A percentile compares a stretch with the other conserved stretches of the same genome.
Conservation (phyloP, 805 yeast genomes). For the Blastobotrys parvus region DNA sequence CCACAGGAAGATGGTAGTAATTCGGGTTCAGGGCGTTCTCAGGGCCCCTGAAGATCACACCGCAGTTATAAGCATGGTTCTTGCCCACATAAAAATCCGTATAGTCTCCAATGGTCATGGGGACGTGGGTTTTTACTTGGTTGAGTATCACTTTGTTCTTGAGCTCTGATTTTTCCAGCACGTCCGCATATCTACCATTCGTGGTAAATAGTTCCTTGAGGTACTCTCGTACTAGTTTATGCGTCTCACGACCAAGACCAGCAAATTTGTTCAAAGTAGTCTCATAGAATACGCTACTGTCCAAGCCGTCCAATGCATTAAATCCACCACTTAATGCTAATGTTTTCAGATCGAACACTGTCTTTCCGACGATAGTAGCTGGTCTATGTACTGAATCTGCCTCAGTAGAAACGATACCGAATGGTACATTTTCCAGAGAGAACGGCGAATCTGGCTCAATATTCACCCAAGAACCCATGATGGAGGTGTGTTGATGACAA, state of each 20-base stretch:
- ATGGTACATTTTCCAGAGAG: constrained; percentile 20
- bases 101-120: constrained; percentile 20
- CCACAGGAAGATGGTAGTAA: constrained; percentile 21
- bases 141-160: constrained; percentile 6
- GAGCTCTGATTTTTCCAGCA: constrained; percentile 13
- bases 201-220: constrained; percentile 12
- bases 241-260: constrained; percentile 12
- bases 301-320: neutral
- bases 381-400: constrained; percentile 7
- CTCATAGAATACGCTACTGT: constrained; percentile 9
- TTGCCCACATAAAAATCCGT: constrained; percentile 22
- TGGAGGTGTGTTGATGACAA: too few species aligned
- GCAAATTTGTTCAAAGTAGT: constrained; percentile 17
- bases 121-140: constrained; percentile 8
- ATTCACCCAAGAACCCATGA: constrained; percentile 8
- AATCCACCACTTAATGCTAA: constrained; percentile 12
- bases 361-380: constrained; percentile 18
- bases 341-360: constrained; percentile 16
- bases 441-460: constrained; percentile 17
- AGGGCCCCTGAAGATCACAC: constrained; percentile 18
- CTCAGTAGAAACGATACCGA: constrained; percentile 17
- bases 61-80: constrained; percentile 21
- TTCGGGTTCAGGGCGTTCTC: constrained; percentile 20
- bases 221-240: constrained; percentile 10
- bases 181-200: constrained; percentile 11